phyloP scores from a whole-genome alignment of 208 protist genomes.

The Wallacemonas sp. region DNA sequence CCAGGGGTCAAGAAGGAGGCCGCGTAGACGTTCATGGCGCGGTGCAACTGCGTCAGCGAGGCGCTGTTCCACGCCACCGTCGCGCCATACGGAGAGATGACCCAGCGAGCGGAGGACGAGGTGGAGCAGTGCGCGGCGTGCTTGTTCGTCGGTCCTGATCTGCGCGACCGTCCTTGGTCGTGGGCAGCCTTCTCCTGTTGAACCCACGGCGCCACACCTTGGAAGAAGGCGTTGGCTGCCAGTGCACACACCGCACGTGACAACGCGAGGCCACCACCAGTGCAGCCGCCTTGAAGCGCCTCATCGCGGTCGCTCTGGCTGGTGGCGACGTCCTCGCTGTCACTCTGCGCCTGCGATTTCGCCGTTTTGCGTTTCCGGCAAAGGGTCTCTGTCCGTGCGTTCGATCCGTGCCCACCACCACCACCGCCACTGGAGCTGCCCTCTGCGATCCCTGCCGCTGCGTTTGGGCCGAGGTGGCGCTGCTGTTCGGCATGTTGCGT shows the following conservation, averaged over 20 bases:
- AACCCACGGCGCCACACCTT: constrained; percentile 5
- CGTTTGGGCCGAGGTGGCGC: background rate
- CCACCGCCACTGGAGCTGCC: background rate
- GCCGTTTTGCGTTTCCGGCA: too few relatives aligned
- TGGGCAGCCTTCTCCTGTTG: too few relatives aligned
- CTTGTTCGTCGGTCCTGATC: too few relatives aligned
- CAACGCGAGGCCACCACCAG: too few relatives aligned
- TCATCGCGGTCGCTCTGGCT: constrained; percentile 6
- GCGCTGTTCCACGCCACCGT: constrained; percentile 4
- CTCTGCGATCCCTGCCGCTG: too few relatives aligned
- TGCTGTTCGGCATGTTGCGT: background rate
- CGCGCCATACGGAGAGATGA: background rate
- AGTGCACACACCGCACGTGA: constrained; percentile 8
- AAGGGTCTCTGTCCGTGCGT: too few relatives aligned
- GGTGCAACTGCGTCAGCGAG: constrained; percentile 30
- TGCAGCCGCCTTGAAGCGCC: too few relatives aligned
- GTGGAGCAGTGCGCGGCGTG: background rate
- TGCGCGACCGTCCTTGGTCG: too few relatives aligned
- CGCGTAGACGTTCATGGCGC: constrained; percentile 34
- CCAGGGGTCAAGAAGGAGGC: background rate
- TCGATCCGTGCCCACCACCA: background rate
- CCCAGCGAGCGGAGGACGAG: background rate
- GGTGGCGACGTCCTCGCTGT: too few relatives aligned
- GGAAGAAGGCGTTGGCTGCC: constrained; percentile 6
- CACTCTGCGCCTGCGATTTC: too few relatives aligned